phyloP scores from a whole-genome alignment of 257 asterid species.

The Fraxinus cuspidata region DNA sequence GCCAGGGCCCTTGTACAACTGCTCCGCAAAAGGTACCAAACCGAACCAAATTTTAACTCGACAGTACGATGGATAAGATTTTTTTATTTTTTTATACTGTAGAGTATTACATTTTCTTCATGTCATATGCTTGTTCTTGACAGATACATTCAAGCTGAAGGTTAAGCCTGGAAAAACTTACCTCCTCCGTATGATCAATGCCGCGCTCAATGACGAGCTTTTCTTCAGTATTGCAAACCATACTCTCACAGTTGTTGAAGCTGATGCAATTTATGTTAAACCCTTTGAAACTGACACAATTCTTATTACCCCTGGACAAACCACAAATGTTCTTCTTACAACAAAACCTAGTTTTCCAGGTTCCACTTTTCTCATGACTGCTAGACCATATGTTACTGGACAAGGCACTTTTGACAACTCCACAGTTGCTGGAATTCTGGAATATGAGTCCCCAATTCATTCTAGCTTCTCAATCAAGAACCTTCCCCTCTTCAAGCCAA shows the following conservation, averaged over 20 bases:
- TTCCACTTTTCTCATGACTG: not conserved
- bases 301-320: not conserved
- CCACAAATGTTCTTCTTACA: not conserved
- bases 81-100: not conserved
- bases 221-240: not conserved
- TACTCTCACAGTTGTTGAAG: not conserved
- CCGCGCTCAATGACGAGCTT: slow-evolving; percentile 3
- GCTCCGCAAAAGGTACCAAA: slow-evolving; percentile 37
- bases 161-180: not conserved
- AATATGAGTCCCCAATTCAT: not conserved
- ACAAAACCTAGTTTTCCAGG: slow-evolving; percentile 1
- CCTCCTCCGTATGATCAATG: not conserved
- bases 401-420: slow-evolving; percentile 7
- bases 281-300: not conserved
- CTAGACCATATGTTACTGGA: not conserved
- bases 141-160: slow-evolving; percentile 3
- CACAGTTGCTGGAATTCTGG: slow-evolving; percentile 3
- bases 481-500: slow-evolving; percentile 16
- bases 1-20: slow-evolving; percentile 42
- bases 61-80: not conserved
- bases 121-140: not conserved
- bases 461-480: not conserved
- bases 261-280: slow-evolving; percentile 1
- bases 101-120: not conserved
- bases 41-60: not conserved